Base-by-base conservation (phyloP, 208 protist genomes). In the Wallacemonas sp. region DNA sequence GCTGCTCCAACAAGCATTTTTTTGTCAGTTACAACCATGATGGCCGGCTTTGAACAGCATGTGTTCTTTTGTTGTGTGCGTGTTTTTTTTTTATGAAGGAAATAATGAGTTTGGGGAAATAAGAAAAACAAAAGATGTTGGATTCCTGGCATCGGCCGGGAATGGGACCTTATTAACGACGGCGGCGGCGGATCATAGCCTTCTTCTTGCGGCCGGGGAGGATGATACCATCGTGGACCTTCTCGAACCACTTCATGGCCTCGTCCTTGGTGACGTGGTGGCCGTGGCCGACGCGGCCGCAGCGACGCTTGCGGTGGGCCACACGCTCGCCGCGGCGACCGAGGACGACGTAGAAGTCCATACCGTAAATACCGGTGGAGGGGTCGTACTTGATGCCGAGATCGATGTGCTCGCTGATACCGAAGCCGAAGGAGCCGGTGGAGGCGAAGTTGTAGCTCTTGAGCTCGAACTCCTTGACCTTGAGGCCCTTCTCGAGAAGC, bases 321-420 rank as follows among this genome's bases (percentile, higher is more conserved):
- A 99, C 98, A 71, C 98, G 95, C 74, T 89, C 86, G 63, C 98
- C 98, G 71, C 97, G 96, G 79, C 99, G 96, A 44, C 88, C 85
- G 58, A 99, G 96, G 61, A 99, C 97, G 65, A 99, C 98, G 89
- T 97, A 99, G 82, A 98, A 97, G 81, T 97, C 91, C 92, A 98
- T 97, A 81, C 97, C 97, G 79, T 98, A 99, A 66, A 99, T 99
- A 91, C 99, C 99, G 38, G 97, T 99, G 65, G 82, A 90, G 72
- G 99, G 99, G 80, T 99, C 99, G 93, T 99, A 99, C 93, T 99
- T 99, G 86, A 99, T 96, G 69, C 99, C 99, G 46, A 99, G 96
- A 95, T 99, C 99, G 72, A 99, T 99, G 96, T 99, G 99, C 92
- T 99, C 99, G 68, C 97, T 84, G 81, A 99, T 99, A 90, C 99